phyloP scores from a whole-genome alignment of 2,329 filamentous ascomycete genomes.

The Ophiocordyceps australis region DNA sequence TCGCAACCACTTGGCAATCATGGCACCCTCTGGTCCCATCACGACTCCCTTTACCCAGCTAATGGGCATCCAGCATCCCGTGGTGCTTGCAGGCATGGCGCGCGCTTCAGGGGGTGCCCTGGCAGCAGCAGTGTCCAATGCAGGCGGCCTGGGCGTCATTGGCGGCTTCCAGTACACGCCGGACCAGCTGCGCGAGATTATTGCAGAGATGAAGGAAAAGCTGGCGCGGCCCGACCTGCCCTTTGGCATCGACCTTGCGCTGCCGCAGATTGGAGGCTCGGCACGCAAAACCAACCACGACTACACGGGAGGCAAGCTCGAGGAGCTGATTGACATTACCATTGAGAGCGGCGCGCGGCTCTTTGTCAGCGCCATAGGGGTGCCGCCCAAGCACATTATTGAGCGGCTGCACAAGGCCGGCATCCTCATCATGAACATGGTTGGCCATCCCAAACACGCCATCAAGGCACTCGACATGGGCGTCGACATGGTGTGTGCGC shows the following conservation, averaged over 20 bases:
- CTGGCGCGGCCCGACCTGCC: slow-evolving; percentile 50
- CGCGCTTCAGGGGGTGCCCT: slow-evolving; percentile 61
- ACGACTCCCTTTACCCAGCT: slow-evolving; percentile 63
- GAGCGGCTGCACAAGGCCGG: slow-evolving; percentile 61
- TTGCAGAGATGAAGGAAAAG: slow-evolving; percentile 68
- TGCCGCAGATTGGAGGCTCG: slow-evolving; percentile 70
- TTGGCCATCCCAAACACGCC: slow-evolving; percentile 81
- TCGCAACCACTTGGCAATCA: too few relatives aligned
- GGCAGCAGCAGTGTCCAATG: slow-evolving; percentile 75
- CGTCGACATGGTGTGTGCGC: slow-evolving; percentile 80
- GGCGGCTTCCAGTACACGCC: slow-evolving; percentile 58
- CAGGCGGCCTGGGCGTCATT: slow-evolving; percentile 66
- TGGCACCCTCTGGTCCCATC: slow-evolving; percentile 36
- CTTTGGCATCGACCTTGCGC: slow-evolving; percentile 80
- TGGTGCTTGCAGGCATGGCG: slow-evolving; percentile 90
- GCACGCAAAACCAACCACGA: slow-evolving; percentile 90
- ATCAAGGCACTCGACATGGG: slow-evolving; percentile 73
- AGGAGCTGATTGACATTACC: slow-evolving; percentile 73
- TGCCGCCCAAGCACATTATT: slow-evolving; percentile 59
- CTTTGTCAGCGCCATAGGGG: slow-evolving; percentile 78
- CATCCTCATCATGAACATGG: slow-evolving; percentile 93
- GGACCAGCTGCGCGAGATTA: slow-evolving; percentile 56
- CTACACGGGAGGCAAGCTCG: slow-evolving; percentile 78
- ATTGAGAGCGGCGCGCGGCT: slow-evolving; percentile 69
- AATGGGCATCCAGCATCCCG: slow-evolving; percentile 70